Base-by-base conservation (phyloP, 192 early-diverging fungal species). In the Podila epigama region DNA sequence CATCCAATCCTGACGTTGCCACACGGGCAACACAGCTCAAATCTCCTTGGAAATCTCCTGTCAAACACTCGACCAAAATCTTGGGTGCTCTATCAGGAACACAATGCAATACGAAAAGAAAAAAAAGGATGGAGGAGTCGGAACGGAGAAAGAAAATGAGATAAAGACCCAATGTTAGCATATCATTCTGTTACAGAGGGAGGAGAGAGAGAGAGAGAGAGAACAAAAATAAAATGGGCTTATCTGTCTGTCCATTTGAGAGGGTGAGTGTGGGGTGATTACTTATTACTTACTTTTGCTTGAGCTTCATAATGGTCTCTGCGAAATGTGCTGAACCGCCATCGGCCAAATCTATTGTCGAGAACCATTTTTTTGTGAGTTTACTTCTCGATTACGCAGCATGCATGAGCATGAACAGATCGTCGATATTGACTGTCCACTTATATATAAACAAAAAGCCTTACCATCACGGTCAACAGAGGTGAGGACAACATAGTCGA, bases 401-500 rank as follows among this genome's bases (percentile, higher is more conserved):
- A 4, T 29, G 9, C 0, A 8, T 8, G 58, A 39, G 15, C n/a
- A n/a, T n/a, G n/a, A n/a, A n/a, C n/a, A 41, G 9, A 22, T 58
- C 20, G 22, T 18, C 56, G n/a, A 25, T 10, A 9, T 20, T 52
- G 51, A 25, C n/a, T 10, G 15, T 2, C 12, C 37, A n/a, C 39
- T 5, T 18, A 51, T 6, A 27, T 2, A 40, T 2, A 28, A 35
- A 8, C 7, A 62, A 18, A 51, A 29, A 20, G 32, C 35, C 69
- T 27, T 75, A 90, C 88, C 91, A 83, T 99, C 97, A 52, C 97
- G 88, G 79, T 99, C 97, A 6, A 99, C 97, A 41, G 93, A 94
- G n/a, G 97, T 99, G 75, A 99, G 79, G 15, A 99, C 97, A 22
- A 99, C 88, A 73, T 99, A 99, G 78, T 96, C 97, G 44, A 99